These are phyloP conservation scores for Serpula lacrymans DNA, from an alignment of 768 basidiomycete species.

Conservation along the genomic window DNA sequence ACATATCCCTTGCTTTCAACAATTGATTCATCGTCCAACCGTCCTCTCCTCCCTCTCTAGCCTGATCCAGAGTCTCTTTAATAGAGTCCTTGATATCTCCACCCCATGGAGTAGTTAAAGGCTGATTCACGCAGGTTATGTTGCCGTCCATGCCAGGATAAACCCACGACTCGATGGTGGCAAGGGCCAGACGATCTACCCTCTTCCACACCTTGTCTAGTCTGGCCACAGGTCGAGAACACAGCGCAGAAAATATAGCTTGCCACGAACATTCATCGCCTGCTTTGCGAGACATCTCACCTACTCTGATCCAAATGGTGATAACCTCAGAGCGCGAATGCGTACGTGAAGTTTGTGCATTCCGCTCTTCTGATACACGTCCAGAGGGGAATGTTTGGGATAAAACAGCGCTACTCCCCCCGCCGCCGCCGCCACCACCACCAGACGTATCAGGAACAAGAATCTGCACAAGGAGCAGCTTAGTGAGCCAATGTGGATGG, in stretches of 20 bases:
- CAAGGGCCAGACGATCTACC: conserved; percentile 56
- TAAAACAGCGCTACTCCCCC: not conserved
- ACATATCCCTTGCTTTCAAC: conserved; percentile 39
- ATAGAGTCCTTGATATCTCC: conserved; percentile 51
- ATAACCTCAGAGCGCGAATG: conserved; percentile 74
- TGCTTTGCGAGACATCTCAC: conserved; percentile 63
- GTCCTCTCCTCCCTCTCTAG: conserved; percentile 41
- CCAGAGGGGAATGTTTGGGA: not conserved
- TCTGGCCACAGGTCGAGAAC: conserved; percentile 70
- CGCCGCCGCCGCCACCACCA: conserved; percentile 14
- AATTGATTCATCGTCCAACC: conserved; percentile 42
- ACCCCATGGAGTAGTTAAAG: conserved; percentile 65
- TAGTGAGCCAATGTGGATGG: conserved; percentile 79
- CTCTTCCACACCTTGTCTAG: conserved; percentile 80
- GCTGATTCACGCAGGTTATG: conserved; percentile 29
- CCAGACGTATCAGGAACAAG: conserved; percentile 55
- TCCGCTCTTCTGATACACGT: conserved; percentile 22
- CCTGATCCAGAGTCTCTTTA: conserved; percentile 44
- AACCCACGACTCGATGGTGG: conserved; percentile 67
- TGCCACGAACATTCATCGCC: conserved; percentile 83
- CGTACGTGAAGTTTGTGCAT: conserved; percentile 46
- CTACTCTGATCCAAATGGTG: conserved; percentile 68
- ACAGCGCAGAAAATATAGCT: conserved; percentile 68
- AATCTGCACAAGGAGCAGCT: conserved; percentile 65
- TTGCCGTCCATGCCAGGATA: conserved; percentile 38